Percentiles rank a stretch among this genome's conserved stretches.
phyloP scores from a whole-genome alignment of 139 green algal species.

The Edaphochlamys debaryana region DNA sequence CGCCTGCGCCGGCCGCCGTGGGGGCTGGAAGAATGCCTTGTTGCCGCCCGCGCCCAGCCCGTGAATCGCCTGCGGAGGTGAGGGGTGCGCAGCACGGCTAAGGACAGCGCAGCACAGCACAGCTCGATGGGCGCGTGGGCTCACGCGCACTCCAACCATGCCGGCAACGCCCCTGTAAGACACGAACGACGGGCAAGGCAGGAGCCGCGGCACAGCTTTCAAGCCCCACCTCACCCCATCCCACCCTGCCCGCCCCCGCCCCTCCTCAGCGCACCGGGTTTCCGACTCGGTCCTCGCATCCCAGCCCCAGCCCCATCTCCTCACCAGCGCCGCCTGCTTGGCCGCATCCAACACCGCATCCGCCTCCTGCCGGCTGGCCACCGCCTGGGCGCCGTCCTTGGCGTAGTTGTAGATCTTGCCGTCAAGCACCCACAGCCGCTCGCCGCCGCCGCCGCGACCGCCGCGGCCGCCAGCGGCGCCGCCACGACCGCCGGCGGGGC shows the following conservation, averaged over 20 bases:
- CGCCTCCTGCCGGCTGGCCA: constrained; percentile 60
- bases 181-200: too few species aligned
- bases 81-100: too few species aligned
- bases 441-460: constrained; percentile 26
- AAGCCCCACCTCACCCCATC: too few species aligned
- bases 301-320: not conserved
- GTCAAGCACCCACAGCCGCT: constrained; percentile 77
- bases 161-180: too few species aligned
- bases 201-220: too few species aligned
- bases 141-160: too few species aligned
- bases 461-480: constrained; percentile 10
- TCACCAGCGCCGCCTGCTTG: constrained; percentile 45
- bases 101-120: too few species aligned
- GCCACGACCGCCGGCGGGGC: not conserved
- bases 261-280: too few species aligned
- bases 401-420: constrained; percentile 87
- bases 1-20: constrained; percentile 22
- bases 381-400: constrained; percentile 75
- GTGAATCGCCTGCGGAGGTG: constrained; percentile 62
- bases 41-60: constrained; percentile 43
- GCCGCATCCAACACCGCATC: constrained; percentile 54
- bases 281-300: too few species aligned
- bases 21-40: constrained; percentile 25
- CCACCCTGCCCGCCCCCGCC: too few species aligned
- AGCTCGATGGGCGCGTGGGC: too few species aligned